These are phyloP conservation scores for Colletotrichum sp. DNA, from an alignment of 2,329 filamentous ascomycete species.

Conservation along the genomic window DNA sequence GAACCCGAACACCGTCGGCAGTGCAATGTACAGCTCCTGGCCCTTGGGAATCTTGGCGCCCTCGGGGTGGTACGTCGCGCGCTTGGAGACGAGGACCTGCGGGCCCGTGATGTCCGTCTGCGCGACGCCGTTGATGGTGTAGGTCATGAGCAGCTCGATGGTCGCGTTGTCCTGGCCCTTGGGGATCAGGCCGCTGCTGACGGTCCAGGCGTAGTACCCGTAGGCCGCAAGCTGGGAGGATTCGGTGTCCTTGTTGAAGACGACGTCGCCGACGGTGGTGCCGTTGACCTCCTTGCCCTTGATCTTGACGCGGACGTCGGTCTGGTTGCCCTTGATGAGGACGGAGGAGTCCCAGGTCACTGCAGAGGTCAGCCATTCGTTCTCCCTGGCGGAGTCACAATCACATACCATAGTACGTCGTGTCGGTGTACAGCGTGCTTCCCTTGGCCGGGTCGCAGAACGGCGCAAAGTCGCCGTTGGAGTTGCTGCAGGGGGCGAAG, in stretches of 20 bases:
- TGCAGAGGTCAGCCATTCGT: conserved; percentile 27
- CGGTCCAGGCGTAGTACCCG: conserved; percentile 33
- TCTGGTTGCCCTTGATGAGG: conserved; percentile 48
- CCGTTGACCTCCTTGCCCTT: conserved; percentile 45
- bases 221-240: conserved; percentile 21
- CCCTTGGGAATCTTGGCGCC: conserved; percentile 36
- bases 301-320: conserved; percentile 31
- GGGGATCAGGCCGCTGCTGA: conserved; percentile 29
- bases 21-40: conserved; percentile 54
- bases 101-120: conserved; percentile 42
- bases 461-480: conserved; percentile 49
- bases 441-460: conserved; percentile 54
- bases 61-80: conserved; percentile 33
- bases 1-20: conserved; percentile 55
- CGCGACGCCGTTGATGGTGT: conserved; percentile 37
- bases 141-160: conserved; percentile 28
- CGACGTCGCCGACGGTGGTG: conserved; percentile 27
- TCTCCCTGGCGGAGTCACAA: background rate
- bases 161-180: conserved; percentile 30
- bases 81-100: conserved; percentile 42
- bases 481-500: conserved; percentile 56
- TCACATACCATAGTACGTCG: conserved; percentile 55
- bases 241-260: conserved; percentile 16
- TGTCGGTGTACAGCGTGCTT: conserved; percentile 46
- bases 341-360: conserved; percentile 62